Percentiles rank a stretch among this genome's conserved stretches.
Conservation (phyloP, 768 basidiomycete species). For the Suillus brevipes region DNA sequence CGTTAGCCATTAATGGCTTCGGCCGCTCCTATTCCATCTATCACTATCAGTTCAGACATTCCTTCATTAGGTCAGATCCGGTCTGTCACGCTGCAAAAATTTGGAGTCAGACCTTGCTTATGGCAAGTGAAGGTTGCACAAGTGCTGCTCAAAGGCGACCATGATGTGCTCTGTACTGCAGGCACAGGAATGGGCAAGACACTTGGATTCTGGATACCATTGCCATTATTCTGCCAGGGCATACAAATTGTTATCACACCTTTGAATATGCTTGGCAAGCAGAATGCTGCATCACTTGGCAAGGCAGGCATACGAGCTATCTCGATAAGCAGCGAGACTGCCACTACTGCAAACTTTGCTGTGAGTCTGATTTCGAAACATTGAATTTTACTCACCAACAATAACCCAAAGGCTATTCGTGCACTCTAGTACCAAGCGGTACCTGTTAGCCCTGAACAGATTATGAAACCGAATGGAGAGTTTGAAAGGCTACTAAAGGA, state of each 20-base stretch:
- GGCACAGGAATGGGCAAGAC: slow-evolving; percentile 15
- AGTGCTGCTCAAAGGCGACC: slow-evolving; percentile 20
- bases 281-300: slow-evolving; percentile 14
- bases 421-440: slow-evolving; percentile 9
- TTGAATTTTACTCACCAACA: not conserved
- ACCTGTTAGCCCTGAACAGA: slow-evolving; percentile 11
- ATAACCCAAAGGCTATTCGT: slow-evolving; percentile 7
- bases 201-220: slow-evolving; percentile 34
- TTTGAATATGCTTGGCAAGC: slow-evolving; percentile 27
- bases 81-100: not conserved
- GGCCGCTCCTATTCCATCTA: too few species aligned
- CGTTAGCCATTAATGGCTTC: too few species aligned
- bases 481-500: slow-evolving; percentile 17
- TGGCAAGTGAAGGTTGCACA: slow-evolving; percentile 22
- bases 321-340: slow-evolving; percentile 19
- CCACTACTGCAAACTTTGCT: slow-evolving; percentile 17
- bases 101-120: slow-evolving; percentile 17
- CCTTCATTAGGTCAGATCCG: too few species aligned
- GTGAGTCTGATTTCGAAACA: not conserved
- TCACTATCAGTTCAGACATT: too few species aligned
- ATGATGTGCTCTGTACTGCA: slow-evolving; percentile 27
- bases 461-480: slow-evolving; percentile 11
- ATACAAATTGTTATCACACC: slow-evolving; percentile 28
- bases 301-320: slow-evolving; percentile 20
- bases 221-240: slow-evolving; percentile 22